Evolutionary conservation across 768 basidiomycete genomes (phyloP).

Genomic region (Calocybe cyanea): DNA sequence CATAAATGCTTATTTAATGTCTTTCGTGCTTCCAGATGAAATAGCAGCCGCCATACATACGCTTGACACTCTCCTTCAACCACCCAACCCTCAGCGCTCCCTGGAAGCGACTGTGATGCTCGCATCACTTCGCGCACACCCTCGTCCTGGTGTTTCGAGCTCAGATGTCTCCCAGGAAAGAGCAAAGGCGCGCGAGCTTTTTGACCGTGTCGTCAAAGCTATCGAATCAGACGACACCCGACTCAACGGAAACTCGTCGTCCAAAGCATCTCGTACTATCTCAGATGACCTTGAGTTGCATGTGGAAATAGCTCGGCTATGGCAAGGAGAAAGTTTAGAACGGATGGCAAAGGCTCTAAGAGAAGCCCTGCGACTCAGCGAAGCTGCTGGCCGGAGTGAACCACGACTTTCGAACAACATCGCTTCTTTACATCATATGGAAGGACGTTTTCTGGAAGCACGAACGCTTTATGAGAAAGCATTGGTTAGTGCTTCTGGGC

Average conservation of each 20-base stretch:
- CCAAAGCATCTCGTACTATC: slow-evolving; percentile 48
- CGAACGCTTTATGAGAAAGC: slow-evolving; percentile 69
- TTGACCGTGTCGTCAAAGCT: slow-evolving; percentile 69
- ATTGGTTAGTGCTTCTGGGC: slow-evolving; percentile 49
- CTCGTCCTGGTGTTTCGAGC: slow-evolving; percentile 74
- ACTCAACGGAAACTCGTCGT: slow-evolving; percentile 34
- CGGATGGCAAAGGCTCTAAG: slow-evolving; percentile 69
- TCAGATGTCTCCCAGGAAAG: slow-evolving; percentile 73
- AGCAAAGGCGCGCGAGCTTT: slow-evolving; percentile 72
- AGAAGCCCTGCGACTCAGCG: slow-evolving; percentile 67
- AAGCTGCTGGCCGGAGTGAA: slow-evolving; percentile 46
- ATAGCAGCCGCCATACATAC: slow-evolving; percentile 82
- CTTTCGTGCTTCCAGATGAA: slow-evolving; percentile 52
- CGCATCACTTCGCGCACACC: slow-evolving; percentile 81
- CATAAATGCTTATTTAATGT: neutral
- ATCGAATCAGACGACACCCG: slow-evolving; percentile 60
- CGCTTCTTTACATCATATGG: slow-evolving; percentile 69
- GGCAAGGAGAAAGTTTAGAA: slow-evolving; percentile 79
- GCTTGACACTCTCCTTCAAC: slow-evolving; percentile 71
- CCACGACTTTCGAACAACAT: slow-evolving; percentile 80
- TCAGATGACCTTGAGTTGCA: slow-evolving; percentile 84
- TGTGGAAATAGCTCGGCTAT: slow-evolving; percentile 84
- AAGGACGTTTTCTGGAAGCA: slow-evolving; percentile 55
- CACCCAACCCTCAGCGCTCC: slow-evolving; percentile 60
- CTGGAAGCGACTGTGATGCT: slow-evolving; percentile 86